These are phyloP conservation scores for Lodderomyces beijingensis DNA, from an alignment of 1,139 yeast species.

Conservation along the genomic window DNA sequence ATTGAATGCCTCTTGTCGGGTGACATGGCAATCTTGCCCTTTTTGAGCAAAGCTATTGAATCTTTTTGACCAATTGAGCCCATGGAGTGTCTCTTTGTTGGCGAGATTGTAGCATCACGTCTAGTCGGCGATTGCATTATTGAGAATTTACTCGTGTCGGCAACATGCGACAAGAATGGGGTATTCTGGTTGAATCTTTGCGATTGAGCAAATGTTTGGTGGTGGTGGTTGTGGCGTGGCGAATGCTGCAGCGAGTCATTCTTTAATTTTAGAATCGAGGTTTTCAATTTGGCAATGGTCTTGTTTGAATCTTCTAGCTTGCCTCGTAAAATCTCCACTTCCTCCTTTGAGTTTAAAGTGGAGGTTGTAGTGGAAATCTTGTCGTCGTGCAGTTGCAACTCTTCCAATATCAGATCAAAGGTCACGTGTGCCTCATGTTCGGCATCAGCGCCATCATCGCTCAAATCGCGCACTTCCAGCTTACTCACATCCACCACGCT, in stretches of 20 bases:
- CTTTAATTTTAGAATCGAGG: conserved; percentile 43
- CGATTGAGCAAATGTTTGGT: conserved; percentile 1
- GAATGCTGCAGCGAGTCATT: conserved; percentile 5
- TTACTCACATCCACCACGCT: background rate
- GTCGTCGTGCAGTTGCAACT: conserved; percentile 36
- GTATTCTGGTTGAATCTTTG: too few relatives aligned
- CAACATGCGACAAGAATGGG: too few relatives aligned
- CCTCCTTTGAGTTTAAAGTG: conserved; percentile 28
- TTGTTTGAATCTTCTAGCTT: conserved; percentile 65
- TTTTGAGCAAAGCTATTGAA: too few relatives aligned
- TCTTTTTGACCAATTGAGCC: too few relatives aligned
- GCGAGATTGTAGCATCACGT: conserved; percentile 10
- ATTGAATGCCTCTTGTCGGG: too few relatives aligned
- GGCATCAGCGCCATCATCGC: background rate
- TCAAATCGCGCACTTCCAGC: background rate
- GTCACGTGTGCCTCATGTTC: conserved; percentile 23
- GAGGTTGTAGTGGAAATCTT: conserved; percentile 39
- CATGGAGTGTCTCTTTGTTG: conserved; percentile 9
- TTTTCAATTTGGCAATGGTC: conserved; percentile 52
- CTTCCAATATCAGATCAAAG: conserved; percentile 32
- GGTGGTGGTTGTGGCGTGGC: conserved; percentile 6
- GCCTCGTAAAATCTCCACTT: conserved; percentile 63
- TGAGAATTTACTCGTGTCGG: conserved; percentile 1
- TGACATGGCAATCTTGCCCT: too few relatives aligned
- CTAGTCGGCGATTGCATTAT: background rate